Evolutionary conservation across 2,329 filamentous ascomycete species (phyloP).

Genomic region (Arachnomyces sp.): DNA sequence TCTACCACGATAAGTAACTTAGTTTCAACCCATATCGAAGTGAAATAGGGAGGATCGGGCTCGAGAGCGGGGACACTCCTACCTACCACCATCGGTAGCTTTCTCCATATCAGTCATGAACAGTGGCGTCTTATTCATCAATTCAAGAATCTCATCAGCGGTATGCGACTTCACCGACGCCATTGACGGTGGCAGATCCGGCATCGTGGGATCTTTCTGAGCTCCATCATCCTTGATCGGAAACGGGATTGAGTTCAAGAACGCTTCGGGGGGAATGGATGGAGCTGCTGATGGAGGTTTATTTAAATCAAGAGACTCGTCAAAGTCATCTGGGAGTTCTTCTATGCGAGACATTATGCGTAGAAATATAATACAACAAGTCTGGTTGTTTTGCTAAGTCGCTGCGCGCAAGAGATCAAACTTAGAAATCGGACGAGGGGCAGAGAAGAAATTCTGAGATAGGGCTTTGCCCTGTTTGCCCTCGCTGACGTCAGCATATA

Average conservation of each 20-base stretch:
- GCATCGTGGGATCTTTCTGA: constrained; percentile 23
- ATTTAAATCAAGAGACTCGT: constrained; percentile 40
- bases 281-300: constrained; percentile 17
- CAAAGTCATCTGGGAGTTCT: constrained; percentile 45
- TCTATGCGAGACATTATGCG: constrained; percentile 46
- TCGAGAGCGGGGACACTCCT: neutral
- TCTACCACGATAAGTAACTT: constrained; percentile 20
- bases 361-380: neutral
- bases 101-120: constrained; percentile 90
- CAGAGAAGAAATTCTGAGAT: too few relatives aligned
- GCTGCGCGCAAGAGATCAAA: too few relatives aligned
- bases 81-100: constrained; percentile 47
- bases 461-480: too few relatives aligned
- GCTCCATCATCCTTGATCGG: constrained; percentile 31
- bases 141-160: constrained; percentile 53
- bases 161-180: constrained; percentile 50
- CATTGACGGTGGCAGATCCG: constrained; percentile 52
- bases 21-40: constrained; percentile 4
- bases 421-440: too few relatives aligned
- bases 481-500: too few relatives aligned
- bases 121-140: constrained; percentile 67
- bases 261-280: constrained; percentile 4
- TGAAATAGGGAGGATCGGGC: constrained; percentile 2
- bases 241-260: constrained; percentile 29
- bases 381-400: too few relatives aligned